A percentile compares a stretch with the other conserved stretches of the same genome.
These are phyloP conservation scores for Pseudophaeomoniella oleicola DNA, from an alignment of 2,329 filamentous ascomycete genomes.

Conservation along the genomic window DNA sequence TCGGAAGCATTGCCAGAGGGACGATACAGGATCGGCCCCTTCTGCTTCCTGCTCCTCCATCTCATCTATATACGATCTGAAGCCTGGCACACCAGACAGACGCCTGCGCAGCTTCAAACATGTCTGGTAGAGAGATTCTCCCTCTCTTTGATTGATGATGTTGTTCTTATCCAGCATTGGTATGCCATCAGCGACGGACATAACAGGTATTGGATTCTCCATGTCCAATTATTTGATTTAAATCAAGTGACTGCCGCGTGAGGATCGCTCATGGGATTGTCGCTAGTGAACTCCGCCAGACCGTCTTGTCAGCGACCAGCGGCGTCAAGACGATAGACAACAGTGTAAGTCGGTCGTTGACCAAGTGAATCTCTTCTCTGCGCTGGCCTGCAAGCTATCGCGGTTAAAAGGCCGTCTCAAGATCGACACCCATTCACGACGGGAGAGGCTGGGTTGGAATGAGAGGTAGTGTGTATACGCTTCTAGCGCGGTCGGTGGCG, in stretches of 20 bases:
- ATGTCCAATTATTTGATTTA: neutral
- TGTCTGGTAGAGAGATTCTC: conserved; percentile 92
- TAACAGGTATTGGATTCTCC: conserved; percentile 14
- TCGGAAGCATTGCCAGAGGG: conserved; percentile 77
- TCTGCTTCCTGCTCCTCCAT: conserved; percentile 54
- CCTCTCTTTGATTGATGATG: conserved; percentile 94
- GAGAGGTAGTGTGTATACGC: neutral
- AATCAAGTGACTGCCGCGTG: no score
- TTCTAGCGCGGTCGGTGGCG: neutral
- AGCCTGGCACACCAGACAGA: conserved; percentile 68
- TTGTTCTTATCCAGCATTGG: conserved; percentile 68
- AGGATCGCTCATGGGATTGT: no score
- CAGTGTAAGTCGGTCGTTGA: no score
- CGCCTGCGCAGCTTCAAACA: conserved; percentile 74
- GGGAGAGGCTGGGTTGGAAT: neutral
- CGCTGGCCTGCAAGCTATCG: neutral
- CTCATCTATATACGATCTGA: conserved; percentile 58
- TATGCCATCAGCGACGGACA: conserved; percentile 28
- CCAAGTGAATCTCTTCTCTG: no score
- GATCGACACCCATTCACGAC: neutral
- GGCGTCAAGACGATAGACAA: no score
- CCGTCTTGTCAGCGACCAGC: no score
- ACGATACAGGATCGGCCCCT: conserved; percentile 67
- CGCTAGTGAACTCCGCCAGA: no score
- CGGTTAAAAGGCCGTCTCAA: neutral